A percentile compares a stretch with the other conserved stretches of the same genome.
These are phyloP conservation scores for Tanacetum coccineum DNA, from an alignment of 129 eudicot species.

Conservation along the genomic window DNA sequence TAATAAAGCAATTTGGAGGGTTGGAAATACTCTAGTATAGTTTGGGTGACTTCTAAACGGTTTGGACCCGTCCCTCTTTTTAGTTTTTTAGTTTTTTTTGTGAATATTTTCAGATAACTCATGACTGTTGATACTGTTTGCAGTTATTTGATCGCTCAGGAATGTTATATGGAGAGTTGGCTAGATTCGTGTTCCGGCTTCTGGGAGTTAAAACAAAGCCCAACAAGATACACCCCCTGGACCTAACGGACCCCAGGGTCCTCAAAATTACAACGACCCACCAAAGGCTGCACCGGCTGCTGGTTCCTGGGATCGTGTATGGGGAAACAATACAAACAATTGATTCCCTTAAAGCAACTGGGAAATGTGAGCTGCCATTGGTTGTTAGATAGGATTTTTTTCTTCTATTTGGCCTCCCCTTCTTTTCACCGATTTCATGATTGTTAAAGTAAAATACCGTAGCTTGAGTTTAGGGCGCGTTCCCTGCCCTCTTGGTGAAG, in stretches of 20 bases:
- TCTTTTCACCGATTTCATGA: no score
- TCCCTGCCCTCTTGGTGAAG: no score
- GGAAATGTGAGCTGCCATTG: constrained; percentile 10
- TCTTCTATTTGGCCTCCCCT: neutral
- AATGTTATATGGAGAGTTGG: constrained; percentile 73
- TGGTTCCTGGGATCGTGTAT: constrained; percentile 70
- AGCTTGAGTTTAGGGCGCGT: no score
- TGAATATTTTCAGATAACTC: neutral
- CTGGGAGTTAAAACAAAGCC: constrained; percentile 53
- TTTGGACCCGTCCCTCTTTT: neutral
- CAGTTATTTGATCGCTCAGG: constrained; percentile 88
- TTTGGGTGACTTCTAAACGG: neutral
- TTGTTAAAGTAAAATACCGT: no score
- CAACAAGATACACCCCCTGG: constrained; percentile 51
- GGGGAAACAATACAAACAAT: constrained; percentile 62
- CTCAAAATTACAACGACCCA: constrained; percentile 53
- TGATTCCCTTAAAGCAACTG: constrained; percentile 17
- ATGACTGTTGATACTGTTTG: constrained; percentile 17
- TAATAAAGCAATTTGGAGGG: neutral
- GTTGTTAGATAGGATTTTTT: neutral
- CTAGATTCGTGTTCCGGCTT: constrained; percentile 71
- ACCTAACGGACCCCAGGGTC: constrained; percentile 51
- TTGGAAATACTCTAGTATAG: neutral
- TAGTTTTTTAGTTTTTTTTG: neutral
- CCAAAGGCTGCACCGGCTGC: constrained; percentile 59